Conservation (phyloP, 768 basidiomycete species). For the Mycena galericulata region DNA sequence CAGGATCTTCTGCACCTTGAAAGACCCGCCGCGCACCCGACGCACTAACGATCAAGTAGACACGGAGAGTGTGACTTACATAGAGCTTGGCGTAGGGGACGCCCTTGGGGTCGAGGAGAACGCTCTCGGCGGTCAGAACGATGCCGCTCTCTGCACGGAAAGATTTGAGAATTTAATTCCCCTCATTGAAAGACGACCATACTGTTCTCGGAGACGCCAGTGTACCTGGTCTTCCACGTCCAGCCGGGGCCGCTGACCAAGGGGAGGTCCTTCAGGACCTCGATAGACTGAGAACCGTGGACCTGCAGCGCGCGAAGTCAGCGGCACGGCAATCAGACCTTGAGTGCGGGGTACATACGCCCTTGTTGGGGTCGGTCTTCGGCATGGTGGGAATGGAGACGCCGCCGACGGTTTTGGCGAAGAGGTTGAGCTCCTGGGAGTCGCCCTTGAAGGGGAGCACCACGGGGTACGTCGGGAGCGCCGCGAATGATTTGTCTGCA, state of each 20-base stretch:
- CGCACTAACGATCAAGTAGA: no score
- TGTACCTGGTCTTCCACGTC: conserved; percentile 75
- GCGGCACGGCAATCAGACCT: background rate
- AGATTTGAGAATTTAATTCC: background rate
- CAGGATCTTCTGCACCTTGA: no score
- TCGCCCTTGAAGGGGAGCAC: conserved; percentile 80
- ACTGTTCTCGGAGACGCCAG: conserved; percentile 88
- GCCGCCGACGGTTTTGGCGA: conserved; percentile 63
- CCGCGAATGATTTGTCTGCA: conserved; percentile 74
- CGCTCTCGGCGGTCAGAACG: conserved; percentile 72
- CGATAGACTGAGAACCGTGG: conserved; percentile 83
- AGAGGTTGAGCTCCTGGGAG: conserved; percentile 76
- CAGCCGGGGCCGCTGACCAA: conserved; percentile 82
- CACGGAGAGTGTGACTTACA: conserved; percentile 46
- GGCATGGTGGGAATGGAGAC: conserved; percentile 75
- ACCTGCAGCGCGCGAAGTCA: conserved; percentile 61
- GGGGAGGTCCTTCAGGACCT: conserved; percentile 84
- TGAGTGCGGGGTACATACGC: conserved; percentile 57
- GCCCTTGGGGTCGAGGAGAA: conserved; percentile 73
- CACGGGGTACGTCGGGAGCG: conserved; percentile 89
- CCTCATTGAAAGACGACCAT: conserved; percentile 38
- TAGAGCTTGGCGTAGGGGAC: conserved; percentile 72
- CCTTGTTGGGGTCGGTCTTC: conserved; percentile 72
- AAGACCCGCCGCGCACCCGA: no score
- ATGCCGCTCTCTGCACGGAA: conserved; percentile 74